These are phyloP conservation scores for Aristolochia fimbriata DNA, from an alignment of 164 flowering plant species.

Conservation along the genomic window DNA sequence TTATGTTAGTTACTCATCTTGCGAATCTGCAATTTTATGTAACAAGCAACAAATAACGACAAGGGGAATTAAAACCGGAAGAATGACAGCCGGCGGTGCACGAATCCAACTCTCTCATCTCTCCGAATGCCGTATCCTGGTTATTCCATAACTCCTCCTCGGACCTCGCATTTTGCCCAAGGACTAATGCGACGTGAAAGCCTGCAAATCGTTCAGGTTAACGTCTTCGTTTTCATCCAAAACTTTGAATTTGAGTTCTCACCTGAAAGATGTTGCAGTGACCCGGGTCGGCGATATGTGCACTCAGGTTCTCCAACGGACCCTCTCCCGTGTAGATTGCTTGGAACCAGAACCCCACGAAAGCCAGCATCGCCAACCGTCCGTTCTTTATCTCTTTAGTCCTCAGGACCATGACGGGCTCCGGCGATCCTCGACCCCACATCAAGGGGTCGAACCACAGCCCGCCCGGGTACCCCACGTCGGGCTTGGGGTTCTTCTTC, in stretches of 20 bases:
- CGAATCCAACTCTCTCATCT: too few relatives aligned
- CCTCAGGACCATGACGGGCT: slow-evolving; percentile 83
- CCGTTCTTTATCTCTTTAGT: slow-evolving; percentile 94
- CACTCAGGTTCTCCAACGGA: slow-evolving; percentile 62
- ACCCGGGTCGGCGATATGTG: slow-evolving; percentile 85
- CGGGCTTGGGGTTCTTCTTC: slow-evolving; percentile 46
- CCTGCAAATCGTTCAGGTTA: not conserved
- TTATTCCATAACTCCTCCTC: too few relatives aligned
- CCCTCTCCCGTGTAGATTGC: slow-evolving; percentile 72
- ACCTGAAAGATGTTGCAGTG: slow-evolving; percentile 83
- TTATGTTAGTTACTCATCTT: too few relatives aligned
- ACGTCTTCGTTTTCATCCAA: not conserved
- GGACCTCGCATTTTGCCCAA: not conserved
- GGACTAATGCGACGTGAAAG: not conserved
- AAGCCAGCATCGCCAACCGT: slow-evolving; percentile 78
- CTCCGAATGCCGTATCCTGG: too few relatives aligned
- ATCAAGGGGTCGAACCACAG: slow-evolving; percentile 73
- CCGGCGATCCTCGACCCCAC: slow-evolving; percentile 94
- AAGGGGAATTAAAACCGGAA: too few relatives aligned
- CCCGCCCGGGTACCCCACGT: slow-evolving; percentile 93
- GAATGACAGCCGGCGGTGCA: too few relatives aligned
- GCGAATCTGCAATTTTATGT: too few relatives aligned
- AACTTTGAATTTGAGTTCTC: slow-evolving; percentile 1
- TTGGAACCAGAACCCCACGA: slow-evolving; percentile 74
- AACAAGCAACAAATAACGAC: too few relatives aligned